Conservation (phyloP, 108 stramenopile species). For the Mayamaea pseudoterrestris region DNA sequence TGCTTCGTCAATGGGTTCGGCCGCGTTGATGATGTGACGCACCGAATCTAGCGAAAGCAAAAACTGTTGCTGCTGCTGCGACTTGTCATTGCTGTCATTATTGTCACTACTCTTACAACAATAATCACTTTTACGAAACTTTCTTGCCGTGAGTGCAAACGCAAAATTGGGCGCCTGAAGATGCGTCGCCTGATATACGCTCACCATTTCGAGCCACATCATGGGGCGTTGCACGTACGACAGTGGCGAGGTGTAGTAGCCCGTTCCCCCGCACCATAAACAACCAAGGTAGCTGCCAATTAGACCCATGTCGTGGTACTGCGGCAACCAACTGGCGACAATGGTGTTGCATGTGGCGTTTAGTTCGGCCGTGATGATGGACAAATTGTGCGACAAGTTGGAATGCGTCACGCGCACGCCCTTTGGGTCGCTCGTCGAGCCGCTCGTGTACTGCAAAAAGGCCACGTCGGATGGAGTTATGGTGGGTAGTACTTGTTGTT, state of each 20-base stretch:
- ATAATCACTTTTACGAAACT: conserved; percentile 45
- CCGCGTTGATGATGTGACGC: conserved; percentile 91
- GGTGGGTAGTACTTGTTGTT: background rate
- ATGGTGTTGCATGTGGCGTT: conserved; percentile 67
- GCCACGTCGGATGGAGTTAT: no score
- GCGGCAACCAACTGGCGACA: conserved; percentile 97
- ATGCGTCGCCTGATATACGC: conserved; percentile 83
- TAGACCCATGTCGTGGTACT: conserved; percentile 99
- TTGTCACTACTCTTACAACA: no score
- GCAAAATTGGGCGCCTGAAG: conserved; percentile 98
- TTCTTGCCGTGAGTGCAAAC: conserved; percentile 85
- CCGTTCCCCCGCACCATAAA: conserved; percentile 91
- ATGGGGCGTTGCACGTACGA: conserved; percentile 90
- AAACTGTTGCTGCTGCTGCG: background rate
- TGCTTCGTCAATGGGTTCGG: conserved; percentile 83
- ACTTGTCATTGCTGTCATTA: no score
- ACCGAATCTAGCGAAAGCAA: conserved; percentile 71
- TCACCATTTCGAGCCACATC: conserved; percentile 79
- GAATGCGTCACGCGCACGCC: conserved; percentile 88
- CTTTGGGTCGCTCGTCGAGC: conserved; percentile 92
- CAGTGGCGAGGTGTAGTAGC: conserved; percentile 93
- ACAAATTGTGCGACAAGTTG: conserved; percentile 86
- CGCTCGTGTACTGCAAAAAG: conserved; percentile 97
- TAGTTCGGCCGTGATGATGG: conserved; percentile 70
- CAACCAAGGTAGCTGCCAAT: conserved; percentile 91